Base-by-base conservation (phyloP, 192 early-diverging fungal species). In the Gigaspora rosea region DNA sequence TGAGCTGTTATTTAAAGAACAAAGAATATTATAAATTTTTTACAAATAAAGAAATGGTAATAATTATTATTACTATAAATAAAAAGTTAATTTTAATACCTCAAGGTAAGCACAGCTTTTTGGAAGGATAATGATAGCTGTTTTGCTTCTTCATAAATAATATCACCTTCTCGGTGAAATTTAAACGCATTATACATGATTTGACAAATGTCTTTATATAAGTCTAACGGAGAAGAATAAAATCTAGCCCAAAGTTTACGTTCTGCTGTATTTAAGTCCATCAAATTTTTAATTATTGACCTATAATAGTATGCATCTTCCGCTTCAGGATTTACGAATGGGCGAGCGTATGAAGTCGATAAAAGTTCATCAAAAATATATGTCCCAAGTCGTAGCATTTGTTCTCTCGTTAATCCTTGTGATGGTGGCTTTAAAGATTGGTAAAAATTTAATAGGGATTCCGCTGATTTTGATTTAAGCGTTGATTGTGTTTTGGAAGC, bases 221-320 rank as follows among this genome's bases (percentile, higher is more conserved):
- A 36, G 12, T 76, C 62, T 10, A 51, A 56, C 16, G 63, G 13
- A 11, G 61, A 27, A 20, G 13, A 22, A 47, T 76, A 76, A 33
- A 51, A n/a, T 65, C 74, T 27, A 27, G 61, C 49, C 85, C 86
- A 90, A 4, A 90, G 77, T 71, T 83, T 90, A 10, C 79, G 74
- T 50, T 90, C 88, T 22, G 86, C 82, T 0, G 87, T 87, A 8
- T 71, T 80, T 50, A 90, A 47, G 67, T 90, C 88, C 85, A 88
- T 90, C 11, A 86, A 82, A 15, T 84, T 73, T 46, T 80, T 81
- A 61, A 90, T 85, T 33, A 84, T 70, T 7, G 77, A 75, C 13
- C 87, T 83, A 70, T 90, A 90, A 13, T 61, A 22, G 10, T 51
- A 11, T 4, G 59, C 59, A 8, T 35, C n/a, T 65, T 62, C 74